A percentile compares a stretch with the other conserved stretches of the same genome.
Conservation (phyloP, 345 rosid genomes). For the Salix udensis region DNA sequence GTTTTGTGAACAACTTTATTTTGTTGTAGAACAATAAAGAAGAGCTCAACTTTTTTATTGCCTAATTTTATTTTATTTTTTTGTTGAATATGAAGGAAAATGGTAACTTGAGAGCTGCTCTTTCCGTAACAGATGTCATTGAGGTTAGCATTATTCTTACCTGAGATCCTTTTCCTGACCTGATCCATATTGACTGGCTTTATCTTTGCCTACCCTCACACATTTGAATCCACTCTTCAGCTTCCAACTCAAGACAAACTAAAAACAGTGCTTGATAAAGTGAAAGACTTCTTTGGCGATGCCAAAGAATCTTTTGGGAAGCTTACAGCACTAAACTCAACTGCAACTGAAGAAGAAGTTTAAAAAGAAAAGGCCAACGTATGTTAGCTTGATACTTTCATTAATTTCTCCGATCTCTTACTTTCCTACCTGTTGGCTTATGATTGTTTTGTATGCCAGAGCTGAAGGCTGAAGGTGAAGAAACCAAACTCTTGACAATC, state of each 20-base stretch:
- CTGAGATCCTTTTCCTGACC: not conserved
- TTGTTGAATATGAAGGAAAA: constrained; percentile 55
- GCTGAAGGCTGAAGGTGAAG: constrained; percentile 31
- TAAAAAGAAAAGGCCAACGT: constrained; percentile 59
- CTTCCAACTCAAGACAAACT: constrained; percentile 84
- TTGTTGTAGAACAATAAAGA: not conserved
- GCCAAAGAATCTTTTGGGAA: constrained; percentile 91
- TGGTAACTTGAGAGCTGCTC: constrained; percentile 73
- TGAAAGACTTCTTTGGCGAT: constrained; percentile 81
- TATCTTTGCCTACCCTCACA: not conserved
- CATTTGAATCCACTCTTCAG: constrained; percentile 36
- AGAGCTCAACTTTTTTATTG: not conserved
- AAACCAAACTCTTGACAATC: not conserved
- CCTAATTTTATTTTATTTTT: not conserved
- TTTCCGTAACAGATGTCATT: constrained; percentile 61
- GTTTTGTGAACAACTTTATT: not conserved
- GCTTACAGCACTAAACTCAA: constrained; percentile 48
- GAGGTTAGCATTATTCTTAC: constrained; percentile 49
- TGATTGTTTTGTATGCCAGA: constrained; percentile 17
- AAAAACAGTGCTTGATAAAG: constrained; percentile 85
- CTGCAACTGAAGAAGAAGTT: constrained; percentile 45
- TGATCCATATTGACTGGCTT: not conserved
- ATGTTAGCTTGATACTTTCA: constrained; percentile 20
- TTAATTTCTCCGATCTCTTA: not conserved
- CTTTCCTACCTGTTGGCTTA: not conserved